These are phyloP conservation scores for Crithidia brevicula DNA, from an alignment of 208 protist species.

Conservation along the genomic window DNA sequence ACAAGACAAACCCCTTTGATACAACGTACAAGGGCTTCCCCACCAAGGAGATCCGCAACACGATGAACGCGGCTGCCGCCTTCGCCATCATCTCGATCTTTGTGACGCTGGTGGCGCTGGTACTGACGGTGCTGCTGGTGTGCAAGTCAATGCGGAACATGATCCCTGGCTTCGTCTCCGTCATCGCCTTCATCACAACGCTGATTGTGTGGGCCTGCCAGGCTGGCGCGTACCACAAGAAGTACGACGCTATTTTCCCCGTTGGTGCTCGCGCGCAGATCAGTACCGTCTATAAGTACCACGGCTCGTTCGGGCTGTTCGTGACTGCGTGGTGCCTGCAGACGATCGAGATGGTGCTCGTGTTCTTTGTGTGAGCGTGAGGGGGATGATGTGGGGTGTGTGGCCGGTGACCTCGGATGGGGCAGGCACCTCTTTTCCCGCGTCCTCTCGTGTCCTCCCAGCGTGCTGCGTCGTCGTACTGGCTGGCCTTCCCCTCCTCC, in stretches of 20 bases:
- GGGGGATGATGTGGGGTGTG: neutral
- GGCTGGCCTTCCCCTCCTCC: too few relatives aligned
- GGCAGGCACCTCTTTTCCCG: too few relatives aligned
- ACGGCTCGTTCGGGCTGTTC: constrained; percentile 30
- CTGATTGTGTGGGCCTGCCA: constrained; percentile 45
- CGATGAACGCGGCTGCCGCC: constrained; percentile 37
- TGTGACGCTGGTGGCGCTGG: constrained; percentile 26
- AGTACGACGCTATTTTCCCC: neutral
- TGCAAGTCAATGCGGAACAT: constrained; percentile 19
- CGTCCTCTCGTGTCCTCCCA: too few relatives aligned
- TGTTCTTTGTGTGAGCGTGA: constrained; percentile 12
- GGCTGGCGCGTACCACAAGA: constrained; percentile 29
- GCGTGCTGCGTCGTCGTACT: too few relatives aligned
- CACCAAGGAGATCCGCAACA: constrained; percentile 9
- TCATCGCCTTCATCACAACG: constrained; percentile 23
- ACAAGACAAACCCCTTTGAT: constrained; percentile 16
- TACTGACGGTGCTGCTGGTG: constrained; percentile 26
- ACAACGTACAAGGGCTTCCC: constrained; percentile 32
- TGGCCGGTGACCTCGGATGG: too few relatives aligned
- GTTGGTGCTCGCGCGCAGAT: neutral
- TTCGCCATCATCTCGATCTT: constrained; percentile 56
- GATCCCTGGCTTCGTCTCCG: constrained; percentile 20
- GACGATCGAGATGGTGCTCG: constrained; percentile 26
- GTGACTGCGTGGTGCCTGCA: constrained; percentile 47
- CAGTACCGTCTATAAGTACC: constrained; percentile 14